Evolutionary conservation across 1,284 basidiomycete genomes (phyloP).

Genomic region (Ceratobasidium sp.): DNA sequence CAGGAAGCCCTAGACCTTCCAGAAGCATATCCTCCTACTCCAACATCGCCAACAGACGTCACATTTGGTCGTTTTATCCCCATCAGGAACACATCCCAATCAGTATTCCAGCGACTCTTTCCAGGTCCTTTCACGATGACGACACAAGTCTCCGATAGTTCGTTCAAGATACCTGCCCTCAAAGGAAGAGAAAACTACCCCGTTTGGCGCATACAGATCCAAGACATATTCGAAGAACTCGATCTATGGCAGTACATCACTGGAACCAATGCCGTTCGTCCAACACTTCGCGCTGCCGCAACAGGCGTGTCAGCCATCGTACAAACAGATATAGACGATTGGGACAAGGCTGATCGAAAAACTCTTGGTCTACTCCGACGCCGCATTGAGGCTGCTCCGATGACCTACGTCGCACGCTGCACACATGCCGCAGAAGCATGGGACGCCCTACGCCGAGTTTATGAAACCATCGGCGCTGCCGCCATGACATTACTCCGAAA

Average conservation of each 20-base stretch:
- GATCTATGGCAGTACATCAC: neutral
- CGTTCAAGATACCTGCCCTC: no score
- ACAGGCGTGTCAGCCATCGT: neutral
- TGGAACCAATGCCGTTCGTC: neutral
- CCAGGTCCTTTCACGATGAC: no score
- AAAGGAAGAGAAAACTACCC: slow-evolving; percentile 11
- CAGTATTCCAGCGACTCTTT: no score
- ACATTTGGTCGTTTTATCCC: no score
- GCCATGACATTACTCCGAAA: slow-evolving; percentile 25
- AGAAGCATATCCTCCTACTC: no score
- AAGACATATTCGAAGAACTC: slow-evolving; percentile 25
- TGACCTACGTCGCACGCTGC: slow-evolving; percentile 10
- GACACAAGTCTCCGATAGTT: no score
- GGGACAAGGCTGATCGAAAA: slow-evolving; percentile 4
- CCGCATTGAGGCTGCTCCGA: slow-evolving; percentile 11
- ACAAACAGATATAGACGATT: neutral
- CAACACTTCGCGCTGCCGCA: neutral
- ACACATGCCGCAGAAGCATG: neutral
- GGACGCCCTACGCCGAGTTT: neutral
- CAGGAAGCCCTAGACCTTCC: no score
- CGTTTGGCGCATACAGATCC: slow-evolving; percentile 19
- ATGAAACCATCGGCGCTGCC: slow-evolving; percentile 7
- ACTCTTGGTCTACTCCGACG: neutral
- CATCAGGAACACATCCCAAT: no score
- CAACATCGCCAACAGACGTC: no score